A percentile compares a stretch with the other conserved stretches of the same genome.
Evolutionary conservation across 352 stramenopile species (phyloP).

Genomic region (Pythium biforme): DNA sequence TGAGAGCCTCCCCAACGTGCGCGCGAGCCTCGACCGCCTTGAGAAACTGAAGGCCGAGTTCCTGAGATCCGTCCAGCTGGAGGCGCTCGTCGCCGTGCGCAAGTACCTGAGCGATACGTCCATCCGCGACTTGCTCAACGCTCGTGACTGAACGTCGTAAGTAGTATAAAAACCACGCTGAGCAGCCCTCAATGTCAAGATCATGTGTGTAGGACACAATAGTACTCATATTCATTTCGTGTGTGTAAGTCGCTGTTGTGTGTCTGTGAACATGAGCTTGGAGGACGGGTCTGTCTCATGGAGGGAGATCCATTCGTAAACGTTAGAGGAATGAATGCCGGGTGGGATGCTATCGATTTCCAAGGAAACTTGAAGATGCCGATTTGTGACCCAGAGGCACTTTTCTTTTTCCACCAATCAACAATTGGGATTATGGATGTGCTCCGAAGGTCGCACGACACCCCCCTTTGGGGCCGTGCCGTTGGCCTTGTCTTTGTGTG

Average conservation of each 20-base stretch:
- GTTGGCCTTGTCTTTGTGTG: slow-evolving; percentile 28
- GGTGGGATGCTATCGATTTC: not conserved
- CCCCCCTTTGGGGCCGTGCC: not conserved
- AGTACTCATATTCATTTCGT: not conserved
- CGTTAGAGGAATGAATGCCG: too few species aligned
- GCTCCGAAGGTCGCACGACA: slow-evolving; percentile 24
- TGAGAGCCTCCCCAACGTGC: slow-evolving; percentile 33
- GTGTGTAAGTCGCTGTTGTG: not conserved
- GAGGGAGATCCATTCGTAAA: too few species aligned
- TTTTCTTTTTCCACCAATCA: slow-evolving; percentile 28
- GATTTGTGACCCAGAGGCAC: not conserved
- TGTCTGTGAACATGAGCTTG: not conserved
- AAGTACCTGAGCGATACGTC: slow-evolving; percentile 72
- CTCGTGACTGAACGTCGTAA: slow-evolving; percentile 23
- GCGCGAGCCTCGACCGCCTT: slow-evolving; percentile 34
- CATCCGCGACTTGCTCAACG: slow-evolving; percentile 62
- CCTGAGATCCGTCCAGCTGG: slow-evolving; percentile 70
- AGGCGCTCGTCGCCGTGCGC: slow-evolving; percentile 69
- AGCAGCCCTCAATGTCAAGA: not conserved
- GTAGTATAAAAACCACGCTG: not conserved
- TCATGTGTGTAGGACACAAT: not conserved
- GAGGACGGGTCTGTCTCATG: not conserved
- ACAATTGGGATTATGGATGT: not conserved
- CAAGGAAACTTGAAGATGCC: slow-evolving; percentile 25
- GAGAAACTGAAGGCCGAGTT: slow-evolving; percentile 68